Percentiles rank a stretch among this genome's conserved stretches.
Conservation (phyloP, 805 yeast genomes). For the Clavispora santaluciae region DNA sequence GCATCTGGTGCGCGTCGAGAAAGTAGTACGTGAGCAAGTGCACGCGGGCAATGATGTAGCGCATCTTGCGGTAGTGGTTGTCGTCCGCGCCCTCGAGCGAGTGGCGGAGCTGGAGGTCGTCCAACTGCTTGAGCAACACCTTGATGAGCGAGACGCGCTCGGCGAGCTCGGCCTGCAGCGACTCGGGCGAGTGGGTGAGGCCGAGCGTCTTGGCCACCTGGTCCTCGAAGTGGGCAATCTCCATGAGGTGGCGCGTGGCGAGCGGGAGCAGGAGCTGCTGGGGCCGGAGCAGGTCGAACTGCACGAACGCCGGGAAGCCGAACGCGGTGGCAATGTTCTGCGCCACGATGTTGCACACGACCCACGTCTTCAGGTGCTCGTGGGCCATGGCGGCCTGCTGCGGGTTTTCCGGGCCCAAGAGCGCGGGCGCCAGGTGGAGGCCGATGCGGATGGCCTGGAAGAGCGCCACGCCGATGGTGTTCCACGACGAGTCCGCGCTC, state of each 20-base stretch:
- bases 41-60: conserved; percentile 68
- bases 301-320: conserved; percentile 92
- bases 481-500: conserved; percentile 95
- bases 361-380: conserved; percentile 90
- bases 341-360: conserved; percentile 84
- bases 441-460: conserved; percentile 93
- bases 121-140: conserved; percentile 65
- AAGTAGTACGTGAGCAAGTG: conserved; percentile 80
- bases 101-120: conserved; percentile 64
- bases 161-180: conserved; percentile 59
- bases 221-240: conserved; percentile 80
- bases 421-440: conserved; percentile 55
- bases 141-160: conserved; percentile 74
- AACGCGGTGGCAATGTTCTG: conserved; percentile 88
- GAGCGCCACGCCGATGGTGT: conserved; percentile 87
- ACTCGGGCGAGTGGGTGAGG: conserved; percentile 60
- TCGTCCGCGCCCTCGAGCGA: conserved; percentile 29
- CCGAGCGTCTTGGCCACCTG: conserved; percentile 76
- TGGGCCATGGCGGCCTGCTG: conserved; percentile 34
- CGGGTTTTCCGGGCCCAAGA: conserved; percentile 1
- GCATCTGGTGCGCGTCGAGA: conserved; percentile 53
- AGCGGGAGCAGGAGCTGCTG: conserved; percentile 46
- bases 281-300: conserved; percentile 61
- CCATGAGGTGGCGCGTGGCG: conserved; percentile 70
- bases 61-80: conserved; percentile 68